Conservation (phyloP, 2,329 filamentous ascomycete species). For the Exserohilum turcica region DNA sequence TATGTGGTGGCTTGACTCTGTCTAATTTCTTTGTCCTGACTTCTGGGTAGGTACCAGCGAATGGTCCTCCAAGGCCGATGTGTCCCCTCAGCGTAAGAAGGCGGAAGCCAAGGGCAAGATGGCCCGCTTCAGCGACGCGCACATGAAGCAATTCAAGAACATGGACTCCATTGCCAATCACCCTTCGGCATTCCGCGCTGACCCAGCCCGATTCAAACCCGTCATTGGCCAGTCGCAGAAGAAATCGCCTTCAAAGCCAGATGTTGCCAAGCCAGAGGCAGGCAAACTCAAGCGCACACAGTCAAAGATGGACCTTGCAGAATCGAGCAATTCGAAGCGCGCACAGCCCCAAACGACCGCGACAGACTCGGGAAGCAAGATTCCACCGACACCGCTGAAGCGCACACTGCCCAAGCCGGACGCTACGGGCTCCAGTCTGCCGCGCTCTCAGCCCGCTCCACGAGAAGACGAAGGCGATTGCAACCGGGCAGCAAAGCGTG, state of each 20-base stretch:
- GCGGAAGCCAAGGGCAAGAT: constrained; percentile 79
- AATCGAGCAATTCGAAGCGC: constrained; percentile 61
- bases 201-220: constrained; percentile 60
- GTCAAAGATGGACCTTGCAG: constrained; percentile 69
- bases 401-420: constrained; percentile 63
- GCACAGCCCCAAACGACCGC: constrained; percentile 64
- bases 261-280: constrained; percentile 49
- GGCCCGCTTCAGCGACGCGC: constrained; percentile 79
- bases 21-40: not conserved
- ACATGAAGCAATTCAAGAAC: constrained; percentile 90
- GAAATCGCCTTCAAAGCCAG: constrained; percentile 52
- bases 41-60: constrained; percentile 30
- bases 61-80: constrained; percentile 47
- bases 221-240: constrained; percentile 31
- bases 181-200: constrained; percentile 74
- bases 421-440: constrained; percentile 55
- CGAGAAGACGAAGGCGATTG: constrained; percentile 41
- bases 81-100: constrained; percentile 67
- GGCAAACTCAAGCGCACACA: constrained; percentile 57
- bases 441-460: constrained; percentile 44
- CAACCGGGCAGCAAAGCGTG: constrained; percentile 66
- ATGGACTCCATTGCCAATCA: constrained; percentile 96
- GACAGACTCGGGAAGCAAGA: constrained; percentile 60
- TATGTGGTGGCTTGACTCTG: constrained; percentile 3
- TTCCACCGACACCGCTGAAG: constrained; percentile 55